Percentiles rank a stretch among this genome's conserved stretches.
These are phyloP conservation scores for Penicillium thymicola DNA, from an alignment of 2,329 filamentous ascomycete species.

Conservation along the genomic window DNA sequence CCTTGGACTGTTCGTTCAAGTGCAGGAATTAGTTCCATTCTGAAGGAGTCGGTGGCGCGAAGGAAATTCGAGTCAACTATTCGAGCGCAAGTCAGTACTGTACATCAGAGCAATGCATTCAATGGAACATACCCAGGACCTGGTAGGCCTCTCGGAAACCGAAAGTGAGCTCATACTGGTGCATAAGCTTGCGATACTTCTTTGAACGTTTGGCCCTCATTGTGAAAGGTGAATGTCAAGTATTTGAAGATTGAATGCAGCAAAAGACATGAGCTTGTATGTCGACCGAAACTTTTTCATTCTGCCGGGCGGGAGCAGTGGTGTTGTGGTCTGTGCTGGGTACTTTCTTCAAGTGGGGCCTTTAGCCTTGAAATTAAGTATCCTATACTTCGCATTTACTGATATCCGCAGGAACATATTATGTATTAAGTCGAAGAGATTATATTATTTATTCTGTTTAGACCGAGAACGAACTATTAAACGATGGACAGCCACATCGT, in stretches of 20 bases:
- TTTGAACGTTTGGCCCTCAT: slow-evolving; percentile 69
- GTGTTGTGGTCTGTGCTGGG: slow-evolving; percentile 27
- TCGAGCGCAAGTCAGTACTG: slow-evolving; percentile 16
- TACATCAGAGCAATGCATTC: slow-evolving; percentile 4
- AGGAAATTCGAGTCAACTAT: slow-evolving; percentile 81
- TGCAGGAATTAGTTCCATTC: slow-evolving; percentile 79
- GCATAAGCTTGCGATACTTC: slow-evolving; percentile 88
- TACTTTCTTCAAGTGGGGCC: background rate
- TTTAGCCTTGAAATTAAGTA: background rate
- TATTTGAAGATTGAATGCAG: slow-evolving; percentile 8
- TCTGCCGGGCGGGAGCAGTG: slow-evolving; percentile 34
- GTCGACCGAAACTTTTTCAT: slow-evolving; percentile 33
- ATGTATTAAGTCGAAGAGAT: background rate
- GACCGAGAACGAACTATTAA: background rate
- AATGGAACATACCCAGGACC: slow-evolving; percentile 60
- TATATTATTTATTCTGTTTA: background rate
- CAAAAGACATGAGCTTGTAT: slow-evolving; percentile 9
- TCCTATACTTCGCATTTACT: background rate
- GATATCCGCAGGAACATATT: background rate
- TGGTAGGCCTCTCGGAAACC: slow-evolving; percentile 94
- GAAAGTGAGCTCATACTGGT: slow-evolving; percentile 82
- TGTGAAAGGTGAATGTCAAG: slow-evolving; percentile 27
- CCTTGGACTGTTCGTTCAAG: slow-evolving; percentile 82
- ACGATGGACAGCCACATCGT: background rate
- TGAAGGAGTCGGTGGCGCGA: slow-evolving; percentile 74